Evolutionary conservation across 768 basidiomycete genomes (phyloP), one percentile per base, ranked within the genome.

Genomic region (Candolleomyces aberdarensis): DNA sequence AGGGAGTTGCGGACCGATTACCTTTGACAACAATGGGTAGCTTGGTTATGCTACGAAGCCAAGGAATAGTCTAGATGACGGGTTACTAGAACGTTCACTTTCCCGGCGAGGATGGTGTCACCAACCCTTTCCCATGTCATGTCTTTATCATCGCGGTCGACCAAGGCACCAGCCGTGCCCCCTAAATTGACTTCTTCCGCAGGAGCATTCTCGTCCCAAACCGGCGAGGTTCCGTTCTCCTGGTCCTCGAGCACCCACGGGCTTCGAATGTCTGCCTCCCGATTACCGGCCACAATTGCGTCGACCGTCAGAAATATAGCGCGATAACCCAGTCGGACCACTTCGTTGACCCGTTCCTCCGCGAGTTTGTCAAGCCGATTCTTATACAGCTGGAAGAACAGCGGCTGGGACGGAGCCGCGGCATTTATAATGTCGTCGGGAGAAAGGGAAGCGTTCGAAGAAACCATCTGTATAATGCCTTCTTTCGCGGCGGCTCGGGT

Each of bases 251-350:
- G 60, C 22, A 72, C 62, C 80, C 80, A 88, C 11, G 85, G 83
- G 60, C 80, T 83, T 58, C 84, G 81, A 46, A 85, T 84, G 66
- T 94, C 92, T 58, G 80, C 75, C 72, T 94, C 92, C 50, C 94
- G 82, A 65, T 94, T 94, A 9, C 91, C 89, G 2, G 88, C 79
- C 44, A 89, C 85, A n/a, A 92, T 79, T 0, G 92, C 91, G 73
- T 98, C 95, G 2, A 96, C 94, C 2, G 95, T 97, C 58, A 98
- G 78, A 71, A 93, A 93, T 61, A 98, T 91, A 0, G 91, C 94
- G 52, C 88, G 92, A 73, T 90, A 96, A 0, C 93, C 92, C 3
- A 91, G 73, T 32, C 72, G 69, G 60, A 89, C 88, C 20, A 93
- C 83, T 54, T 91, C 85, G 50, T 81, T 79, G 15, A 97, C 81